Conservation (phyloP, 257 asterid genomes). For the Petrea volubilis region DNA sequence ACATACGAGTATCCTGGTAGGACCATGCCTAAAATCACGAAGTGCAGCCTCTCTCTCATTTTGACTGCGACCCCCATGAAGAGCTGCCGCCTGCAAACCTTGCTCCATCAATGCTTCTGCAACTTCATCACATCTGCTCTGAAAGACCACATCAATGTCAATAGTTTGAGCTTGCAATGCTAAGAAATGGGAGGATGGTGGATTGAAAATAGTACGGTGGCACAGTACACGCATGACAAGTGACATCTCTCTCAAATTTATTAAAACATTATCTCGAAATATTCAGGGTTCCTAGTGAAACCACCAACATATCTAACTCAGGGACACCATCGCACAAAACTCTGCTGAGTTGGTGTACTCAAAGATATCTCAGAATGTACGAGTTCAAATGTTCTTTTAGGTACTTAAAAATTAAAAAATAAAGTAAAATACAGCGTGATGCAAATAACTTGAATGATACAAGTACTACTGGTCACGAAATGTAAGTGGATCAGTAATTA, state of each 20-base stretch:
- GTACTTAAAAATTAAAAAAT: neutral
- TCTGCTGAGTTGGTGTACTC: neutral
- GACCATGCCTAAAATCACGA: conserved; percentile 75
- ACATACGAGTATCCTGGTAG: conserved; percentile 68
- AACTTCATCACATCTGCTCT: conserved; percentile 90
- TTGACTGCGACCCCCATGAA: conserved; percentile 95
- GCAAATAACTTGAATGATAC: neutral
- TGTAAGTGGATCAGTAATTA: neutral
- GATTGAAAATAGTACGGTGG: no score
- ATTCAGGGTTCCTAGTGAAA: no score
- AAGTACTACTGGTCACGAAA: neutral
- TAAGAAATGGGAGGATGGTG: neutral
- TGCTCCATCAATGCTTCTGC: conserved; percentile 82
- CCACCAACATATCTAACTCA: neutral
- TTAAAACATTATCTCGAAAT: no score
- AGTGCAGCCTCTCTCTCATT: conserved; percentile 87
- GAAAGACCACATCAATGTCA: conserved; percentile 37
- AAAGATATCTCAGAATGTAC: neutral
- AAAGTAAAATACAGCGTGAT: neutral
- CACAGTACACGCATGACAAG: no score
- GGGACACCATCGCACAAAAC: neutral
- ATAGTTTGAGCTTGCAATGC: conserved; percentile 21
- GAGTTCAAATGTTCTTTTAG: neutral
- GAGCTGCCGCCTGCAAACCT: conserved; percentile 80
- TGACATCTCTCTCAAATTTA: no score